These are phyloP conservation scores for Marsdenia floribunda DNA, from an alignment of 257 asterid genomes.

Conservation along the genomic window DNA sequence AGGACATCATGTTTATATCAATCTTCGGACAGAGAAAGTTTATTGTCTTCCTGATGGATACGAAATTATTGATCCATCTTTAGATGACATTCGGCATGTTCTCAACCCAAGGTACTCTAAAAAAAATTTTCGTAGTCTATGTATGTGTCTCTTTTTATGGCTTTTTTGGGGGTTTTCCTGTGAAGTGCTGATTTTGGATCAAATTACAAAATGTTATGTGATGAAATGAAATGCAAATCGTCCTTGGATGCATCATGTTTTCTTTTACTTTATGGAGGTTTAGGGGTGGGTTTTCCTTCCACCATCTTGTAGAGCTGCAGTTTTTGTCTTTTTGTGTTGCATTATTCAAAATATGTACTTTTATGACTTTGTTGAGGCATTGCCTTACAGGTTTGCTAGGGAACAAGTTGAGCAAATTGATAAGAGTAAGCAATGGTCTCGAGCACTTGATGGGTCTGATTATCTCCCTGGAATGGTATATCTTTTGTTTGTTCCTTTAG, in stretches of 20 bases:
- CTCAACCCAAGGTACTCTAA: slow-evolving; percentile 75
- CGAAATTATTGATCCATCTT: slow-evolving; percentile 82
- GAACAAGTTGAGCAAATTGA: slow-evolving; percentile 77
- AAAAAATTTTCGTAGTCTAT: background rate
- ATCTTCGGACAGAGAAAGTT: slow-evolving; percentile 88
- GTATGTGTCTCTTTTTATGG: background rate
- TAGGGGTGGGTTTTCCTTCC: background rate
- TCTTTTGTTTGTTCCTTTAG: background rate
- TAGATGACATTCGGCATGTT: slow-evolving; percentile 90
- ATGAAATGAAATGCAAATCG: background rate
- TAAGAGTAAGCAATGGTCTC: slow-evolving; percentile 83
- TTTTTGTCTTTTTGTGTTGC: background rate
- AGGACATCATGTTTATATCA: slow-evolving; percentile 91
- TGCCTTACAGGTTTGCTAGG: slow-evolving; percentile 56
- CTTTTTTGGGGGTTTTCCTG: background rate
- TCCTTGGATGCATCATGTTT: background rate
- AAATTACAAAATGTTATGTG: background rate
- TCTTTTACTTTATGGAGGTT: background rate
- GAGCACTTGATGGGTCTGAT: slow-evolving; percentile 99
- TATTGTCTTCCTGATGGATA: slow-evolving; percentile 99
- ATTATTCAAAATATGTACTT: background rate
- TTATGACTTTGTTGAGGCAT: background rate
- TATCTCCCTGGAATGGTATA: slow-evolving; percentile 98
- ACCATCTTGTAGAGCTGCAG: background rate
- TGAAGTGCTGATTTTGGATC: background rate